A percentile compares a stretch with the other conserved stretches of the same genome.
Conservation (phyloP, 176 grass and related monocot genomes). For the Elymus sibiricus region DNA sequence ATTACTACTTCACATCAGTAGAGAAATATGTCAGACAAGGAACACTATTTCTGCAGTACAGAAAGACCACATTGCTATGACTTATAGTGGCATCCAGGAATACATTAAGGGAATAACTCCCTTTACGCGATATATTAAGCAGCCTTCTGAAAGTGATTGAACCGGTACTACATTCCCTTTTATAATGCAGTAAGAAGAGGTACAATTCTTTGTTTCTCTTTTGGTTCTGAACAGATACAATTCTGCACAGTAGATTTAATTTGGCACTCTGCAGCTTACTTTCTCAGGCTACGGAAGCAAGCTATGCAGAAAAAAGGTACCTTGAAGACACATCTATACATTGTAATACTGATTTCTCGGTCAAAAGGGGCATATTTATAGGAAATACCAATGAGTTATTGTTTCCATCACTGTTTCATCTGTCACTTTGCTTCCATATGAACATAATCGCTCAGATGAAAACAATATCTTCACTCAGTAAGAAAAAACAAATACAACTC, state of each 20-base stretch:
- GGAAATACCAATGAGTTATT: not conserved
- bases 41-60: not conserved
- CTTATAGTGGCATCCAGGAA: not conserved
- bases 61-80: not conserved
- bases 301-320: not conserved
- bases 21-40: not conserved
- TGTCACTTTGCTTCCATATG: not conserved
- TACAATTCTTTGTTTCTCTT: not conserved
- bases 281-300: not conserved
- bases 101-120: not conserved
- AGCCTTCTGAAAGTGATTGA: not conserved
- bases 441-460: not conserved
- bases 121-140: conserved; percentile 8
- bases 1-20: not conserved
- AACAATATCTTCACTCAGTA: not conserved
- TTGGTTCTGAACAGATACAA: not conserved
- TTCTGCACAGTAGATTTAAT: not conserved
- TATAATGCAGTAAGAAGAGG: not conserved
- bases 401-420: not conserved
- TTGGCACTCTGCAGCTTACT: not conserved
- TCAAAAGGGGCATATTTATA: not conserved
- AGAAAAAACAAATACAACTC: not conserved
- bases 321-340: not conserved
- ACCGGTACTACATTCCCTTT: not conserved
- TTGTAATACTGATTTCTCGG: not conserved